Evolutionary conservation across 148 eudicot genomes (phyloP).

Genomic region (Fagopyrum esculentum): DNA sequence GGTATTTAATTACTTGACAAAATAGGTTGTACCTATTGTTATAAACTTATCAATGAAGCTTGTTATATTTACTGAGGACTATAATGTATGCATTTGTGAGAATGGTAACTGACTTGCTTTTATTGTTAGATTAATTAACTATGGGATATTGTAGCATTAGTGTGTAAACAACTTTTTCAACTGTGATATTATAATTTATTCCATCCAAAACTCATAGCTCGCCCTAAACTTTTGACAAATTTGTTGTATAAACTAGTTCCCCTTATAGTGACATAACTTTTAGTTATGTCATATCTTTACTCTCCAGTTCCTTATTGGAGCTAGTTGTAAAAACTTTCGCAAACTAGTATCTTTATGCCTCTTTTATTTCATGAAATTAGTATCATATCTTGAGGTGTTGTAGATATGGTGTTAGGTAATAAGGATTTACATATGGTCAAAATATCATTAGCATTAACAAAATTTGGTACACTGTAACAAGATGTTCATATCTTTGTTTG

Average conservation of each 20-base stretch:
- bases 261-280: neutral
- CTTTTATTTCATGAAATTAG: neutral
- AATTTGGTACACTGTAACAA: neutral
- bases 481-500: neutral
- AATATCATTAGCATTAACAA: neutral
- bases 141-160: neutral
- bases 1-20: too few species aligned
- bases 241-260: too few species aligned
- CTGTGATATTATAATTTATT: neutral
- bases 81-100: too few species aligned
- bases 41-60: too few species aligned
- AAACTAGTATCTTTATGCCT: neutral
- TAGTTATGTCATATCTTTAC: neutral
- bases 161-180: neutral
- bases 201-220: neutral
- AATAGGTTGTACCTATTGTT: too few species aligned
- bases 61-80: too few species aligned
- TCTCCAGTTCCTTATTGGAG: neutral
- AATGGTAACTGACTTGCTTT: too few species aligned
- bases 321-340: neutral
- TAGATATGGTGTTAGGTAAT: neutral
- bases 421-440: neutral
- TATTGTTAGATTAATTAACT: too few species aligned
- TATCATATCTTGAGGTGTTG: neutral
- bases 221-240: neutral